Conservation (phyloP, 306 rosid genomes). For the Comarum palustre region DNA sequence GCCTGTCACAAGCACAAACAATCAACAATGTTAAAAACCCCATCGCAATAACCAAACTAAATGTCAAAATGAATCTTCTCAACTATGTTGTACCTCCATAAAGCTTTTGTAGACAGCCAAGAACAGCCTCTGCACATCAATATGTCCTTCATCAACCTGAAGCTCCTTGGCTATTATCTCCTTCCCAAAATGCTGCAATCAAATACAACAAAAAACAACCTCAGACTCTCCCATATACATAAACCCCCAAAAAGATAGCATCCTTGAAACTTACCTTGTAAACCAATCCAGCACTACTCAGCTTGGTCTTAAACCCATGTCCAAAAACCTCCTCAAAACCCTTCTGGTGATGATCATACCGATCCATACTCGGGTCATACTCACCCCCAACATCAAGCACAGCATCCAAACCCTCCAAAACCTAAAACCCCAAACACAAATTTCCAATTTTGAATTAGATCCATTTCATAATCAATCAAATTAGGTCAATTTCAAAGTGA, state of each 20-base stretch:
- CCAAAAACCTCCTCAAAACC: slow-evolving; percentile 90
- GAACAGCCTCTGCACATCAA: slow-evolving; percentile 65
- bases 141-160: slow-evolving; percentile 69
- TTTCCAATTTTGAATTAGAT: background rate
- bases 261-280: slow-evolving; percentile 54
- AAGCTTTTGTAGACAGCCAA: slow-evolving; percentile 89
- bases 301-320: slow-evolving; percentile 82
- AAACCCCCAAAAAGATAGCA: background rate
- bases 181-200: slow-evolving; percentile 77
- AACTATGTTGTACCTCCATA: slow-evolving; percentile 95
- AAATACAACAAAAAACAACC: background rate
- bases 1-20: slow-evolving; percentile 53
- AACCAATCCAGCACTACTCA: slow-evolving; percentile 94
- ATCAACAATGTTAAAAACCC: slow-evolving; percentile 6
- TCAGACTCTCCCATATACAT: background rate
- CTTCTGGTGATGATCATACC: slow-evolving; percentile 97
- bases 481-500: background rate
- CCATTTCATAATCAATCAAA: background rate
- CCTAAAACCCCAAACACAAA: slow-evolving; percentile 39
- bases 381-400: slow-evolving; percentile 99
- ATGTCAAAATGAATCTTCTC: background rate
- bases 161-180: slow-evolving; percentile 95
- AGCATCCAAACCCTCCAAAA: slow-evolving; percentile 79
- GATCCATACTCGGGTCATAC: slow-evolving; percentile 66
- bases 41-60: background rate